Percentiles rank a stretch among this genome's conserved stretches.
These are phyloP conservation scores for Cenococcum geophilum DNA, from an alignment of 495 filamentous ascomycete genomes.

Conservation along the genomic window DNA sequence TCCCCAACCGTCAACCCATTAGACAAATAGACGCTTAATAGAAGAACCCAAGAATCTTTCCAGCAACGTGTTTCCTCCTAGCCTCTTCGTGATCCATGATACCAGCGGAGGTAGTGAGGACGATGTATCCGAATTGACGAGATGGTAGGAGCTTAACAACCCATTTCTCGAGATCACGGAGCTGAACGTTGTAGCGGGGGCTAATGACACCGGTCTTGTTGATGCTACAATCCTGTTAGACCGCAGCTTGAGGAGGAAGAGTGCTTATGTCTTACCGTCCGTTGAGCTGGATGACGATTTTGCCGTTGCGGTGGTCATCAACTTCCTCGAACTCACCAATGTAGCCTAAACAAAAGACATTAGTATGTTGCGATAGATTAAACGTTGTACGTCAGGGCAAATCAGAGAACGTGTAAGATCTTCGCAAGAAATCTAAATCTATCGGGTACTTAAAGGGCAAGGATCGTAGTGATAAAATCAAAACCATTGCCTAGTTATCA, in stretches of 20 bases:
- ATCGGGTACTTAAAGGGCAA: slow-evolving; percentile 99
- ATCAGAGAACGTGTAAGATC: slow-evolving; percentile 95
- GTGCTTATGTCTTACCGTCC: slow-evolving; percentile 48
- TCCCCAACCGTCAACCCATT: not conserved
- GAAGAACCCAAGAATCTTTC: slow-evolving; percentile 96
- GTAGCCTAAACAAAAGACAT: slow-evolving; percentile 65
- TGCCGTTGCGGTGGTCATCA: slow-evolving; percentile 97
- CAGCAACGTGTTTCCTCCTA: slow-evolving; percentile 90
- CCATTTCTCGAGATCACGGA: slow-evolving; percentile 95
- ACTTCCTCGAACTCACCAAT: slow-evolving; percentile 99
- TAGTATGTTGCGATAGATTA: slow-evolving; percentile 85
- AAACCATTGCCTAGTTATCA: slow-evolving; percentile 99
- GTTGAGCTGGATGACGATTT: slow-evolving; percentile 95
- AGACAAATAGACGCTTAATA: slow-evolving; percentile 48
- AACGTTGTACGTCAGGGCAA: slow-evolving; percentile 72
- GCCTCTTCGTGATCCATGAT: slow-evolving; percentile 99
- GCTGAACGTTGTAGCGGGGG: slow-evolving; percentile 96
- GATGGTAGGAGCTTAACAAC: slow-evolving; percentile 95
- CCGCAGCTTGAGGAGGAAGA: slow-evolving; percentile 9
- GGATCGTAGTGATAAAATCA: slow-evolving; percentile 64
- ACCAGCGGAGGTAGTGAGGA: slow-evolving; percentile 95
- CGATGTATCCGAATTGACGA: slow-evolving; percentile 99
- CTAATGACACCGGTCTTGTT: slow-evolving; percentile 99
- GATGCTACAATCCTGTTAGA: slow-evolving; percentile 52
- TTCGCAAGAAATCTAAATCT: slow-evolving; percentile 65